Base-by-base conservation (phyloP, 257 asterid genomes). In the Przewalskia tangutica region DNA sequence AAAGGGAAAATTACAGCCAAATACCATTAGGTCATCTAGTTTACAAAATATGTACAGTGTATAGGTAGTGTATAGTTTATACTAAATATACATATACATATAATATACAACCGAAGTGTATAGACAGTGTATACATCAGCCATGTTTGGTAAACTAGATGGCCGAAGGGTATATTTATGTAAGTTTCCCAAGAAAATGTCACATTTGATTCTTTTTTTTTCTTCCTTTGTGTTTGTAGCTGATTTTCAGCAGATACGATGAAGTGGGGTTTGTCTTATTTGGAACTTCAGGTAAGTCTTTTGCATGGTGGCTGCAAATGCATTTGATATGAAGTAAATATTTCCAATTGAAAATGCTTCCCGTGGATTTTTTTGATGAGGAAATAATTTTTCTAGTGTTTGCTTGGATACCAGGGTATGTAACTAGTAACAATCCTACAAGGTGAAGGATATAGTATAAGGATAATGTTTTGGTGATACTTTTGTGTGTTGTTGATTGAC, bases 241-340 rank as follows among this genome's bases (percentile, higher is more conserved):
- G 86, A 84, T 95, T 83, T 94, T 81, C 86, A 83, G 76, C 86
- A 93, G 89, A 88, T 82, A 58, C 65, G 99, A 95, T 82, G 98
- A 95, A 86, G 97, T 93, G 80, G 98, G 97, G 80, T 89, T 91
- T 67, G 85, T 94, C 56, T 88, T 91, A 81, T 94, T 95, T 84
- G 98, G 97, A 56, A 91, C 97, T 82, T 84, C 90, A 88, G 99
- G 99, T 95, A 89, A 10, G 53, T 85, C 82, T n/a, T 27, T 81
- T 50, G 16, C 20, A 46, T 1, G 9, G 17, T 65, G 60, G 6
- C 55, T 60, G 42, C 44, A 11, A 54, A 3, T 32, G 56, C 5
- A 20, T 18, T 10, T 60, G 38, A 17, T 7, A 32, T 58, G 53
- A 51, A 46, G 17, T 54, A 34, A 13, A 18, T 75, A 7, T 12